Conservation (phyloP, 441 rosid genomes). For the Populus hybrid region DNA sequence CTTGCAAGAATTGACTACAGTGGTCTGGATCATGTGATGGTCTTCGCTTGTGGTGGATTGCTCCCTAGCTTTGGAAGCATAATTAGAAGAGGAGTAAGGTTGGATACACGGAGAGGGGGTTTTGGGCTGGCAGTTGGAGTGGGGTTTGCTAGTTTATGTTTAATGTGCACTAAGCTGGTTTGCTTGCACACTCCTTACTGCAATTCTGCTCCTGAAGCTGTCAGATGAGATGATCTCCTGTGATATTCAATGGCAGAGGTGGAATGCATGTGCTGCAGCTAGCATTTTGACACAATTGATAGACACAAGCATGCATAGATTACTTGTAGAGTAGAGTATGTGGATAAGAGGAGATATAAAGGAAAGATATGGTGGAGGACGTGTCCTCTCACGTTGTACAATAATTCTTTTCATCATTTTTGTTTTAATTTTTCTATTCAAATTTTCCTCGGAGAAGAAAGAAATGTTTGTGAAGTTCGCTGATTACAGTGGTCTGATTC, state of each 20-base stretch:
- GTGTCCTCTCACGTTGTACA: not conserved
- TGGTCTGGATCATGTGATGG: constrained; percentile 92
- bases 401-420: no score
- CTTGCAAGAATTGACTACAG: constrained; percentile 89
- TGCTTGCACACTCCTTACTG: constrained; percentile 97
- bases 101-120: constrained; percentile 58
- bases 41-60: constrained; percentile 83
- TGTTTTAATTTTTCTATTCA: no score
- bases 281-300: not conserved
- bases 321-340: constrained; percentile 8
- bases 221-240: constrained; percentile 38
- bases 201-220: constrained; percentile 98
- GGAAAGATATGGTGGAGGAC: not conserved
- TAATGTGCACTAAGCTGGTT: constrained; percentile 76
- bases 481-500: not conserved
- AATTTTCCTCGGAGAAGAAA: not conserved
- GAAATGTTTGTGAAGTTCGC: not conserved
- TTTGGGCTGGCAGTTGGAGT: constrained; percentile 65
- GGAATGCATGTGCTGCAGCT: not conserved
- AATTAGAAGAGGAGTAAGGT: constrained; percentile 49
- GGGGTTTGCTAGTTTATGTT: constrained; percentile 67
- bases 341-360: not conserved
- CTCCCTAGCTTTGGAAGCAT: constrained; percentile 68
- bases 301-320: constrained; percentile 4
- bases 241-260: no score